These are phyloP conservation scores for Monilinia fructicola DNA, from an alignment of 2,329 filamentous ascomycete genomes.

Conservation along the genomic window DNA sequence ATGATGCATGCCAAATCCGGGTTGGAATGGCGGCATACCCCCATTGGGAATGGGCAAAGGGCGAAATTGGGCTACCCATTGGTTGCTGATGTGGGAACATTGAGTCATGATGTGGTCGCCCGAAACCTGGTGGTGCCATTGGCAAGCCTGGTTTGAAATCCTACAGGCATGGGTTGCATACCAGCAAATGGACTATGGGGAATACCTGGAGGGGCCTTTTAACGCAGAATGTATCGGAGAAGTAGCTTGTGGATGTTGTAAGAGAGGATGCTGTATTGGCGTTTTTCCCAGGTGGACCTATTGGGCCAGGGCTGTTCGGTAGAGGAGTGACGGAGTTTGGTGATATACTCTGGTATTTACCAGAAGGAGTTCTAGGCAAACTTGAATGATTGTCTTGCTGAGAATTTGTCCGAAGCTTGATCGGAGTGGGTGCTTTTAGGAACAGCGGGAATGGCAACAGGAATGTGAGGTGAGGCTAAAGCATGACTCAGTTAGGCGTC, in stretches of 20 bases:
- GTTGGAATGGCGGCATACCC: constrained; percentile 51
- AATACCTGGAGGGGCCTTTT: constrained; percentile 58
- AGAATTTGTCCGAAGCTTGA: constrained; percentile 65
- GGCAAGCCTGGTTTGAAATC: constrained; percentile 49
- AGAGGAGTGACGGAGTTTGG: constrained; percentile 62
- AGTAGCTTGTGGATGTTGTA: constrained; percentile 60
- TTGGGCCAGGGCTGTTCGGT: constrained; percentile 64
- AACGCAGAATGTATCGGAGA: constrained; percentile 61
- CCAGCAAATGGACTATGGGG: constrained; percentile 46
- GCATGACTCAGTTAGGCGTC: constrained; percentile 54
- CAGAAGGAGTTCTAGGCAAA: constrained; percentile 63
- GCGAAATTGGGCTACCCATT: constrained; percentile 55
- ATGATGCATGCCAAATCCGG: constrained; percentile 61
- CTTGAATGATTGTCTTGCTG: constrained; percentile 72
- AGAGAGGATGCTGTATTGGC: constrained; percentile 49
- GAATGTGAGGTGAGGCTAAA: constrained; percentile 75
- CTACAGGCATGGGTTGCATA: constrained; percentile 57
- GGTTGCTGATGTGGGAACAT: constrained; percentile 57
- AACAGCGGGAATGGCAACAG: constrained; percentile 75
- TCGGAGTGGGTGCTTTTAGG: constrained; percentile 79
- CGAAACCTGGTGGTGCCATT: constrained; percentile 47
- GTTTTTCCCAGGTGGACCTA: constrained; percentile 62
- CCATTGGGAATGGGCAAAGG: constrained; percentile 50
- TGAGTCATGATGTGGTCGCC: constrained; percentile 48
- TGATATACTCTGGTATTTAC: constrained; percentile 56